A percentile compares a stretch with the other conserved stretches of the same genome.
phyloP scores from a whole-genome alignment of 2,329 filamentous ascomycete species.

The Coniochaeta sp. region DNA sequence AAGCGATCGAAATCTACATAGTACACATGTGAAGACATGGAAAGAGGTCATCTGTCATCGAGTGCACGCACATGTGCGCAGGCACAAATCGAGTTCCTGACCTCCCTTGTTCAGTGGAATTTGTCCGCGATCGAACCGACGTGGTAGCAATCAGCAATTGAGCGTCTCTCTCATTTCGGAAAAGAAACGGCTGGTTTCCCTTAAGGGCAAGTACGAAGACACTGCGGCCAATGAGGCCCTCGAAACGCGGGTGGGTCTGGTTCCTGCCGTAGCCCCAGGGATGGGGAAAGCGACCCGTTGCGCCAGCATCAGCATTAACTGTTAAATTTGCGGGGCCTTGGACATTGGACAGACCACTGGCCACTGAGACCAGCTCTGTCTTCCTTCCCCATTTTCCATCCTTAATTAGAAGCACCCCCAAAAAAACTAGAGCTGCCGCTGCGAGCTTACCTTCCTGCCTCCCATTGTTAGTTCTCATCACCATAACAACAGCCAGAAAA shows the following conservation, averaged over 20 bases:
- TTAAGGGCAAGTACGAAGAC: background rate
- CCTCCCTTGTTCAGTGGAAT: background rate
- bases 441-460: background rate
- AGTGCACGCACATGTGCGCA: too few relatives aligned
- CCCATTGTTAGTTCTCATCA: background rate
- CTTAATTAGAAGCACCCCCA: conserved; percentile 1
- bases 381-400: conserved; percentile 5
- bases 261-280: background rate
- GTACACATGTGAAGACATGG: too few relatives aligned
- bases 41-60: background rate
- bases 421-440: conserved; percentile 1
- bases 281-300: background rate
- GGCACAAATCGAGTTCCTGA: background rate
- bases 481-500: background rate
- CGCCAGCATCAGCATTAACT: conserved; percentile 17
- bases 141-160: background rate
- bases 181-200: background rate
- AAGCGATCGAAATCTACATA: too few relatives aligned
- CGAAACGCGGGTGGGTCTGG: background rate
- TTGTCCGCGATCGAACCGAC: background rate
- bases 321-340: conserved; percentile 14
- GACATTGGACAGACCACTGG: background rate
- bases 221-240: background rate
- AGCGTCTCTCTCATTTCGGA: background rate
- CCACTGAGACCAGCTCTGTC: conserved; percentile 7